Conservation (phyloP, 768 basidiomycete genomes). For the Clathrus columnatus region DNA sequence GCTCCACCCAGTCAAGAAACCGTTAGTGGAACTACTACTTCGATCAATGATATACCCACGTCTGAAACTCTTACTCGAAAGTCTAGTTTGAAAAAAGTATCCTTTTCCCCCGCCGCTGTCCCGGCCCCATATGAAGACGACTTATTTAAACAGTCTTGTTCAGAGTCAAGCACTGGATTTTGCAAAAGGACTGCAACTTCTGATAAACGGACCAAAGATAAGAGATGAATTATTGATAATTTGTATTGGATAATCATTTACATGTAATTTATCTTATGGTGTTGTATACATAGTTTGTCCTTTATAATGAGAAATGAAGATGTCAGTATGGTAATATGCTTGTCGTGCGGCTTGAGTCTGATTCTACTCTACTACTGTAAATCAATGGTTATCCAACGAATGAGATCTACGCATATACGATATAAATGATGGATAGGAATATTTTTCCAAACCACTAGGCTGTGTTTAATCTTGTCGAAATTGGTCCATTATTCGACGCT, state of each 20-base stretch:
- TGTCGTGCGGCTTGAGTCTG: no score
- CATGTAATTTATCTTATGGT: no score
- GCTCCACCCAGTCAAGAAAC: neutral
- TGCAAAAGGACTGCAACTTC: neutral
- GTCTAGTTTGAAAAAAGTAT: neutral
- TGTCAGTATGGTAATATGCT: neutral
- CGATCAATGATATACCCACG: neutral
- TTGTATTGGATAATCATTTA: no score
- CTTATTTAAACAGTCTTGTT: neutral
- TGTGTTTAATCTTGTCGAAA: neutral
- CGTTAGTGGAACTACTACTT: neutral
- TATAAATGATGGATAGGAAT: no score
- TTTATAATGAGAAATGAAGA: neutral
- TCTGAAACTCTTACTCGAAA: neutral
- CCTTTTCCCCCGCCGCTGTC: neutral
- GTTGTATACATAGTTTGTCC: conserved; percentile 10
- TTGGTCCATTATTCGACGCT: conserved; percentile 1
- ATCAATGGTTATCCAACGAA: no score
- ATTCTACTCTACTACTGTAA: no score
- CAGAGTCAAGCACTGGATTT: neutral
- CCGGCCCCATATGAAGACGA: neutral
- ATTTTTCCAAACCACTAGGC: no score
- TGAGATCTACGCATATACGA: no score
- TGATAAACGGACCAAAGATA: neutral
- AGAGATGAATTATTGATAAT: neutral